Evolutionary conservation across 2,329 filamentous ascomycete species (phyloP).

Genomic region (Penicillium olsonii): DNA sequence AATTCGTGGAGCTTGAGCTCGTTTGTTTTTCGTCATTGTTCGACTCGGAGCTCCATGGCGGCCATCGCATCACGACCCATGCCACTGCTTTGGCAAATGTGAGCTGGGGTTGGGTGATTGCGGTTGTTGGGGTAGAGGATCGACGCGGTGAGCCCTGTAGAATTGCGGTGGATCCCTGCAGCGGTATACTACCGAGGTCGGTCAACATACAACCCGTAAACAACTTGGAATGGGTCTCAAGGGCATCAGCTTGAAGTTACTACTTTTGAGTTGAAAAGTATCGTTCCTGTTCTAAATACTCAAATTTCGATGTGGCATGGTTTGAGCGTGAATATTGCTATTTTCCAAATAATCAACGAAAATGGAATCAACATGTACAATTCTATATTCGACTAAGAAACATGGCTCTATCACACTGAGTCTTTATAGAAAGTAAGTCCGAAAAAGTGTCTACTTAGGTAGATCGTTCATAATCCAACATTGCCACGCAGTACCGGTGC

Average conservation of each 20-base stretch:
- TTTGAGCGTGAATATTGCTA: too few relatives aligned
- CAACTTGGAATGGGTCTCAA: too few relatives aligned
- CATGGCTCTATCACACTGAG: constrained; percentile 4
- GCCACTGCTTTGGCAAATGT: constrained; percentile 16
- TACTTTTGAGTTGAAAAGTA: too few relatives aligned
- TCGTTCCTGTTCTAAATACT: too few relatives aligned
- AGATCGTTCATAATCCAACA: constrained; percentile 12
- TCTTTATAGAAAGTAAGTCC: background rate
- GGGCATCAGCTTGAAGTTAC: too few relatives aligned
- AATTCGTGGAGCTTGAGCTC: constrained; percentile 34
- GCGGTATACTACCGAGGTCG: background rate
- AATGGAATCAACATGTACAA: constrained; percentile 2
- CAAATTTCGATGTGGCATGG: too few relatives aligned
- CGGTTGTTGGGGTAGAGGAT: constrained; percentile 15
- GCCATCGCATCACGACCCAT: constrained; percentile 51
- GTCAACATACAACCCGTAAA: background rate
- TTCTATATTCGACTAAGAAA: constrained; percentile 5
- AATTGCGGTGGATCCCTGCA: constrained; percentile 7
- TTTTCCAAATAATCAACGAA: too few relatives aligned
- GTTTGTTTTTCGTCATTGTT: constrained; percentile 24
- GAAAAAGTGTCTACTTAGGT: constrained; percentile 8
- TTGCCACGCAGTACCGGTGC: constrained; percentile 12
- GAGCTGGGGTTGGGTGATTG: constrained; percentile 1
- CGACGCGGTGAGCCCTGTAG: constrained; percentile 9
- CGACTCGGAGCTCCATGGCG: constrained; percentile 47